Evolutionary conservation across 148 eudicot species (phyloP).

Genomic region (Rhododendron simsii): DNA sequence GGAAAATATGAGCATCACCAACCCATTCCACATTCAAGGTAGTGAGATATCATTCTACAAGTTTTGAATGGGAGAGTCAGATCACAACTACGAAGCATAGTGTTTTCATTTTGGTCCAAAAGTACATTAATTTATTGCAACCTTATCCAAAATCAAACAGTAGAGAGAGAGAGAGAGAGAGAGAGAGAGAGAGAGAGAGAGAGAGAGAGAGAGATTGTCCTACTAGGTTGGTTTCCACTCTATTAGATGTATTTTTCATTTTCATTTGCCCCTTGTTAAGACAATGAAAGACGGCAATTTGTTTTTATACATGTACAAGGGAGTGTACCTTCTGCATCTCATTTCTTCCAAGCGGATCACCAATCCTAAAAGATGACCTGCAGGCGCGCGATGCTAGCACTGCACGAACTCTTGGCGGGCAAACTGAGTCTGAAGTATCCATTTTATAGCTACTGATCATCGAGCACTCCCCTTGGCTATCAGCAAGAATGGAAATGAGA

Average conservation of each 20-base stretch:
- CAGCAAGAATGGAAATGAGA: constrained; percentile 79
- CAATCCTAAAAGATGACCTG: constrained; percentile 88
- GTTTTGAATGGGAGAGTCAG: neutral
- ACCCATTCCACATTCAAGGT: neutral
- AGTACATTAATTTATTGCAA: neutral
- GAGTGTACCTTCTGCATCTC: constrained; percentile 85
- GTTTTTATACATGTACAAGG: neutral
- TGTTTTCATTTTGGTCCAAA: neutral
- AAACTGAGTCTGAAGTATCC: constrained; percentile 80
- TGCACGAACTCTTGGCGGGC: constrained; percentile 92
- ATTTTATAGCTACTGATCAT: constrained; percentile 63
- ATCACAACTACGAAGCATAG: neutral
- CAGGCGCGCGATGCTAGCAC: constrained; percentile 99
- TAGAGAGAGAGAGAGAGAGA: neutral
- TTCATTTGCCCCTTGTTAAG: neutral
- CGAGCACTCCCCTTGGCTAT: constrained; percentile 85
- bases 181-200: neutral
- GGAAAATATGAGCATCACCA: neutral
- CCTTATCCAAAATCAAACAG: neutral
- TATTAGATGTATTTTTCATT: neutral
- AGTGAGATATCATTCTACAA: neutral
- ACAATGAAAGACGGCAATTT: neutral
- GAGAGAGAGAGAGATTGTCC: neutral
- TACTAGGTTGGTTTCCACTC: neutral
- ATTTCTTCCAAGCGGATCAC: constrained; percentile 88